These are phyloP conservation scores for Bipolaris bicolor DNA, from an alignment of 2,329 filamentous ascomycete genomes.

Conservation along the genomic window DNA sequence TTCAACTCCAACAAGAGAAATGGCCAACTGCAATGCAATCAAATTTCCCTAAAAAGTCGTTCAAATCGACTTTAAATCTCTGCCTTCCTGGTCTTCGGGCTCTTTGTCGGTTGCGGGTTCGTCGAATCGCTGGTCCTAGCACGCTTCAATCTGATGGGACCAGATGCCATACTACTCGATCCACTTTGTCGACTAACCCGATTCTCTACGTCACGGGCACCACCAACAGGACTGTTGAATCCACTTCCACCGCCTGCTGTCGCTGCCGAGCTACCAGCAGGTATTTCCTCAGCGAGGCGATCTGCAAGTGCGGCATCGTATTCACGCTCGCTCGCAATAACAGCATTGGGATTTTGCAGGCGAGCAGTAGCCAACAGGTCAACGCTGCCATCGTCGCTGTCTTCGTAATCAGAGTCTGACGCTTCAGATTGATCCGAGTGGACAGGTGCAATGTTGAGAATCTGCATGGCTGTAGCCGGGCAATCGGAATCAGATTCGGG, in stretches of 20 bases:
- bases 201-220: not conserved
- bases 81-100: constrained; percentile 3
- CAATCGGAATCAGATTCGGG: constrained; percentile 24
- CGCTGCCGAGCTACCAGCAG: constrained; percentile 56
- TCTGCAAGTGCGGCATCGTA: constrained; percentile 57
- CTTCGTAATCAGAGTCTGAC: constrained; percentile 30
- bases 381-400: constrained; percentile 48
- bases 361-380: constrained; percentile 56
- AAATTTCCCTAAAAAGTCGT: not conserved
- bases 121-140: constrained; percentile 22
- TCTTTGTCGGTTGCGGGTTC: constrained; percentile 3
- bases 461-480: constrained; percentile 35
- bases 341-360: constrained; percentile 50
- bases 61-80: not conserved
- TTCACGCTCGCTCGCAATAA: constrained; percentile 52
- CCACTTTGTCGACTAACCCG: constrained; percentile 10
- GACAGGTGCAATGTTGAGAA: constrained; percentile 34
- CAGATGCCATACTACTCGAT: constrained; percentile 22
- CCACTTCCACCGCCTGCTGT: constrained; percentile 58
- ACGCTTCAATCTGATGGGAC: constrained; percentile 23
- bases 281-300: constrained; percentile 56
- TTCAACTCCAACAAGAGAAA: not conserved
- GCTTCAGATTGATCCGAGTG: constrained; percentile 12
- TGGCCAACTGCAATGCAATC: not conserved
- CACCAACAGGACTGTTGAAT: constrained; percentile 49